These are phyloP conservation scores for Paramecium pentaurelia DNA, from an alignment of 73 alveolate genomes.

Conservation along the genomic window DNA sequence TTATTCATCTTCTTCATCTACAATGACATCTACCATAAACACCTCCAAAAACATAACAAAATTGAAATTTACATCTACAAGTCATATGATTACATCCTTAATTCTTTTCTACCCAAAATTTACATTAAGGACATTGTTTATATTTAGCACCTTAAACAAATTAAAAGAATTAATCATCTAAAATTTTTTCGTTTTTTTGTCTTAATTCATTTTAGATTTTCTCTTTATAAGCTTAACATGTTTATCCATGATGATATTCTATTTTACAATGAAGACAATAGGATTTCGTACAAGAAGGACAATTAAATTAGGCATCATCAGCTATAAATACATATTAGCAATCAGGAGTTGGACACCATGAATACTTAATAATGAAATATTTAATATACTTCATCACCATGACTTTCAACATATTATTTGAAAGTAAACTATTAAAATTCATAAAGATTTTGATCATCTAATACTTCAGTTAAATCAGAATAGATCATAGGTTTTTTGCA, in stretches of 20 bases:
- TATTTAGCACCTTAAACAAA: background rate
- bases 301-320: constrained; percentile 48
- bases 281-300: constrained; percentile 64
- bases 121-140: background rate
- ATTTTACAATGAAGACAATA: constrained; percentile 71
- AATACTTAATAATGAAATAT: background rate
- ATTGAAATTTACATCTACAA: background rate
- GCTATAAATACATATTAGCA: constrained; percentile 64
- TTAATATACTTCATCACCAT: constrained; percentile 49
- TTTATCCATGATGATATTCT: constrained; percentile 61
- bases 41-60: background rate
- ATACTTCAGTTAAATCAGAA: constrained; percentile 48
- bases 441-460: constrained; percentile 36
- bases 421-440: constrained; percentile 50
- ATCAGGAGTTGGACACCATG: constrained; percentile 85
- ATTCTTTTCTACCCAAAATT: background rate
- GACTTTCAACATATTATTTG: constrained; percentile 49
- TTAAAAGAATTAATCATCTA: constrained; percentile 10
- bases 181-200: background rate
- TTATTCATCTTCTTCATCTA: background rate
- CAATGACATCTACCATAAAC: background rate
- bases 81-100: constrained; percentile 8
- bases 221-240: constrained; percentile 61
- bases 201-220: background rate
- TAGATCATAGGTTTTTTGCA: constrained; percentile 52